These are phyloP conservation scores for Mucuna pruriens DNA, from an alignment of 306 rosid species.

Conservation along the genomic window DNA sequence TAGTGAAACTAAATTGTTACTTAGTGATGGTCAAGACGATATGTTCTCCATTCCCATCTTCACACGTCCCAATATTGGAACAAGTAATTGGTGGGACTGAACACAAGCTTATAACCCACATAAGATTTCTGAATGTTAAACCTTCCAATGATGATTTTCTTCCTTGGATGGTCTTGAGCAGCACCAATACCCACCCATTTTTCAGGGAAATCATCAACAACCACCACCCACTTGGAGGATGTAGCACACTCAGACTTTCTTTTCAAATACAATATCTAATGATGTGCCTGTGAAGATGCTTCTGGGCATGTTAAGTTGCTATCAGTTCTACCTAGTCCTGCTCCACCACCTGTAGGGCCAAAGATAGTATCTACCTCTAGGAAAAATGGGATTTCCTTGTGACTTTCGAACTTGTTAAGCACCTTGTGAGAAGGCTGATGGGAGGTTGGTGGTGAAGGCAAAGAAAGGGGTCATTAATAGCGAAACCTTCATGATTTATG, in stretches of 20 bases:
- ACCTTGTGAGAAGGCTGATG: neutral
- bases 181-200: neutral
- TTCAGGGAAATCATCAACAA: neutral
- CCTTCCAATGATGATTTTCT: too few species aligned
- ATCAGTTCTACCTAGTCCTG: neutral
- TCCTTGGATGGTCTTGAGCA: too few species aligned
- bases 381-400: neutral
- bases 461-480: neutral
- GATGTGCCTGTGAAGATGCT: neutral
- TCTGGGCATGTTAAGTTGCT: neutral
- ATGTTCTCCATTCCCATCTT: too few species aligned
- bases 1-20: too few species aligned
- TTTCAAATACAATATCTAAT: neutral
- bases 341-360: neutral
- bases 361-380: neutral
- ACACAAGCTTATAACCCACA: too few species aligned
- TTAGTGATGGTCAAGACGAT: too few species aligned
- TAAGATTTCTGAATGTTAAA: too few species aligned
- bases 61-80: too few species aligned
- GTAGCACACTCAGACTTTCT: too few species aligned
- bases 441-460: too few species aligned
- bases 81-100: too few species aligned
- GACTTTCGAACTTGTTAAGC: neutral
- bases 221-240: slow-evolving; percentile 20
- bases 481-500: neutral